Evolutionary conservation across 2,329 filamentous ascomycete genomes (phyloP), one percentile per base, ranked within the genome.

Genomic region (Ophiostoma perfectum): DNA sequence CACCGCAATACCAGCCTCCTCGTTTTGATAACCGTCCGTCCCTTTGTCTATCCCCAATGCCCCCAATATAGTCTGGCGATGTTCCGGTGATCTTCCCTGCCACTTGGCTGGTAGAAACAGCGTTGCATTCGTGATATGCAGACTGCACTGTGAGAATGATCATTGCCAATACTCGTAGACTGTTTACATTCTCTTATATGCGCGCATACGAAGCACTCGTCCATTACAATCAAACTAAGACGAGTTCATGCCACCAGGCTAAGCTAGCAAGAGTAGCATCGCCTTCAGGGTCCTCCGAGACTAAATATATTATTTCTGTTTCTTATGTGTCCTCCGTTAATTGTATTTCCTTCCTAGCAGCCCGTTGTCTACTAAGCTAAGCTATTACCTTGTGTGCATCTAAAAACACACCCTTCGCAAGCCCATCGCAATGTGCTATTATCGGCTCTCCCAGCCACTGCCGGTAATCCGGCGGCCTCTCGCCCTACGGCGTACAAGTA

Each of bases 51-150:
- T 18, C 27, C 27, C 27, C 27, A 27, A 27, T 27, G 27, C 27
- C 2, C 27, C 27, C 27, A 27, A 27, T 27, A 27, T 27, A 27
- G 27, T 27, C 27, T 27, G 27, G 27, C 27, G 5, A n/a, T 12
- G 14, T 16, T 12, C 27, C 18, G 49, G 49, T 14, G 41, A 45
- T n/a, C 64, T 49, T 65, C 49, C 49, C 49, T 11, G 18, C 52
- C 38, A 64, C 62, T 44, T 27, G 62, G 41, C 41, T 18, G 18
- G 27, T 45, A 66, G 64, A 45, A 55, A 66, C 64, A 66, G 64
- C 64, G 64, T 66, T 47, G 47, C 45, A 55, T 52, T 47, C 14
- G 18, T 58, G n/a, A 52, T 27, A 52, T 52, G 49, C 16, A 16
- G 5, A 52, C 12, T 52, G 5, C 5, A 5, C 14, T 5, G 14